These are phyloP conservation scores for Tylopilus plumbeoviolaceoides DNA, from an alignment of 768 basidiomycete genomes.

Conservation along the genomic window DNA sequence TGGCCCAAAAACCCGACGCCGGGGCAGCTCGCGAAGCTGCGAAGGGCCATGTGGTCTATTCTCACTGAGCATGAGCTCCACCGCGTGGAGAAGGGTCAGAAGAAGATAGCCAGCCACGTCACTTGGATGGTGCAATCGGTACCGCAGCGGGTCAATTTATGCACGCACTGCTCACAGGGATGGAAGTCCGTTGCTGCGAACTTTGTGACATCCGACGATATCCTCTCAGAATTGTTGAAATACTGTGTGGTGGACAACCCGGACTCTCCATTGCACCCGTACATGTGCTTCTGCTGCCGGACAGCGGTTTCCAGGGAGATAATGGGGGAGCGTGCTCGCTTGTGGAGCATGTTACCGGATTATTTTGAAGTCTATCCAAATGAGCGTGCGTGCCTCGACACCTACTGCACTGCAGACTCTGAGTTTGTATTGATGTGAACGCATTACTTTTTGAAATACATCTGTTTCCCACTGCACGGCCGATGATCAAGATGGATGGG, in stretches of 20 bases:
- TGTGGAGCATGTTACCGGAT: background rate
- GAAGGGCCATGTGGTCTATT: conserved; percentile 2
- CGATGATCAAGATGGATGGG: no score
- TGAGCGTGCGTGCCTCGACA: background rate
- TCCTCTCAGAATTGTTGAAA: background rate
- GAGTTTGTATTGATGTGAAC: background rate
- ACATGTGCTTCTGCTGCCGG: background rate
- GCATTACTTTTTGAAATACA: background rate
- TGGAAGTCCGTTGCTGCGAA: background rate
- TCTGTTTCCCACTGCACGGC: background rate
- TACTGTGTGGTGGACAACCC: background rate
- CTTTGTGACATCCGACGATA: background rate
- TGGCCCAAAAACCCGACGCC: background rate
- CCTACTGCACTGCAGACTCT: background rate
- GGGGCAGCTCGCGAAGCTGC: background rate
- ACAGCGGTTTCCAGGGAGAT: background rate
- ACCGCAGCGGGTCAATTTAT: background rate
- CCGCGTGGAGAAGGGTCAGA: background rate
- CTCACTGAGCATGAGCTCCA: background rate
- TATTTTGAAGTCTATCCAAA: background rate
- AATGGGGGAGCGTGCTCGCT: background rate
- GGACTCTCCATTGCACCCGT: background rate
- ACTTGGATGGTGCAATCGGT: background rate
- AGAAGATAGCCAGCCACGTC: background rate
- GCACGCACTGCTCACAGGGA: background rate